These are phyloP conservation scores for Circinella minor DNA, from an alignment of 371 early-diverging fungal species.

Conservation along the genomic window DNA sequence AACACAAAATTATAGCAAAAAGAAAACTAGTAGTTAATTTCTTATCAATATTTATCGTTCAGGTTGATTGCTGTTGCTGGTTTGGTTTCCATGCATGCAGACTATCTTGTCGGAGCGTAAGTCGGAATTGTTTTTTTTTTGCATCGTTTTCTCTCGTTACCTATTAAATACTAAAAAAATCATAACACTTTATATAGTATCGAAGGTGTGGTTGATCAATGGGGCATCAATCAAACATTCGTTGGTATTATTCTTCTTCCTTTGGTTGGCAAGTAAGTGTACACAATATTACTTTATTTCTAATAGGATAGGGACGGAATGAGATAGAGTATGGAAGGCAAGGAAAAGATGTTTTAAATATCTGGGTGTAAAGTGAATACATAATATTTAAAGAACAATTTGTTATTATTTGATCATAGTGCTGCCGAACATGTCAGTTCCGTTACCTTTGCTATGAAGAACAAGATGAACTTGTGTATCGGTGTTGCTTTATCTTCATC, in stretches of 20 bases:
- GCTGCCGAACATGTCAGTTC: constrained; percentile 77
- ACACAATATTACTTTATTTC: too few relatives aligned
- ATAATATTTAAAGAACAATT: background rate
- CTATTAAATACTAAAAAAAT: background rate
- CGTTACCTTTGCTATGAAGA: constrained; percentile 81
- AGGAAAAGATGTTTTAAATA: background rate
- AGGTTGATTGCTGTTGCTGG: constrained; percentile 59
- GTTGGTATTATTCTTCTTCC: constrained; percentile 89
- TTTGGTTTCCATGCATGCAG: constrained; percentile 79
- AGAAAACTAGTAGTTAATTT: too few relatives aligned
- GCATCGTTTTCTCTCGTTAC: background rate
- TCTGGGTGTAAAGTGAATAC: too few relatives aligned
- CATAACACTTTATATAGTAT: constrained; percentile 50
- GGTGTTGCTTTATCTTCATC: constrained; percentile 90
- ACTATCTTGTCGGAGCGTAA: constrained; percentile 77
- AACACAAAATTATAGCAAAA: background rate
- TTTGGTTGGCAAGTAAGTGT: constrained; percentile 73
- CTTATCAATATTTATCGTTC: background rate
- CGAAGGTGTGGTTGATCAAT: constrained; percentile 71
- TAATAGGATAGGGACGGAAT: background rate
- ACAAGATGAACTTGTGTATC: constrained; percentile 91
- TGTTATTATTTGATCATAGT: constrained; percentile 36
- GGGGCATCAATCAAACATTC: constrained; percentile 78
- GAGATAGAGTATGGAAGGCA: background rate
- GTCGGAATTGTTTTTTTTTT: constrained; percentile 3